Evolutionary conservation across 495 filamentous ascomycete genomes (phyloP), one percentile per base, ranked within the genome.

Genomic region (Hypoxylon intermedium): DNA sequence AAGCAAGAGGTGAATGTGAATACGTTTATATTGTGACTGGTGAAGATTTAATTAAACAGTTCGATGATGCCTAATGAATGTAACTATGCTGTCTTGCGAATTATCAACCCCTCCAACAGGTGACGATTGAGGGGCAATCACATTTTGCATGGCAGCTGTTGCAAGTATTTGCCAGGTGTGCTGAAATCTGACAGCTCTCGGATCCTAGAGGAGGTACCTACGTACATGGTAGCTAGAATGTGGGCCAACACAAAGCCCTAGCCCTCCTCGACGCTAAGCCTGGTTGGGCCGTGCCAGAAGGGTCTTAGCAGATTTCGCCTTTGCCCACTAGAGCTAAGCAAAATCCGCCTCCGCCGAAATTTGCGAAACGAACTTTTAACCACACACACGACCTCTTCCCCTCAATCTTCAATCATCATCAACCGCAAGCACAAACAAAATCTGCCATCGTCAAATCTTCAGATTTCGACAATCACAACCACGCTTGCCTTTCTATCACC

Each of bases 401-500:
- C 68, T 65, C 67, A 67, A n/a, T n/a, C n/a, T n/a, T n/a, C n/a
- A n/a, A n/a, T 65, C 63, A 60, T 46, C 60, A 53, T 67, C 58
- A 60, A 43, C 60, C 63, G 72, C 77, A 74, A 79, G 74, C 74
- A 67, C 67, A 64, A 65, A 76, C 70, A 64, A 70, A 77, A 73
- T 79, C 76, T 79, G 76, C 69, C 68, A 65, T 69, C 67, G 69
- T 63, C 44, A 31, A 53, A 64, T 59, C 63, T 51, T 53, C 60
- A 69, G 66, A 68, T 76, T 77, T 69, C 70, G 71, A 72, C 74
- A 78, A 74, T 63, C 71, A 76, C 74, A 71, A 60, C 63, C 65
- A 69, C 53, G 72, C 78, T 79, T 74, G 79, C 76, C 63, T 75
- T 72, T 75, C 63, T 63, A 69, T 64, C 58, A 58, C 72, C 70